Evolutionary conservation across 2,329 filamentous ascomycete genomes (phyloP).

Genomic region (Colletotrichum sp.): DNA sequence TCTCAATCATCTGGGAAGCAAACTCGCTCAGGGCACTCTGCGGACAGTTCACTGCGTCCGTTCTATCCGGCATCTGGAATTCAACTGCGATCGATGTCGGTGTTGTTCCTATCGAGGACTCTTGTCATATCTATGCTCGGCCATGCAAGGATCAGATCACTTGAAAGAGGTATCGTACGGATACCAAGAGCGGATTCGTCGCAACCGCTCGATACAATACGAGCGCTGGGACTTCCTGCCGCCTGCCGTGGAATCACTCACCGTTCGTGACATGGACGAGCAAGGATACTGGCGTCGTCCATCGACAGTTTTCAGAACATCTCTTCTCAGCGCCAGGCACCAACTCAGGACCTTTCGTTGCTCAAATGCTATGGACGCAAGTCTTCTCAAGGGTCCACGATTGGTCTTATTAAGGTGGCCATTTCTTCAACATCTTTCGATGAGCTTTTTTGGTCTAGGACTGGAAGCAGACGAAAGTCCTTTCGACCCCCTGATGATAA

Average conservation of each 20-base stretch:
- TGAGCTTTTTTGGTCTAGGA: background rate
- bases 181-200: background rate
- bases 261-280: background rate
- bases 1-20: background rate
- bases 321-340: background rate
- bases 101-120: background rate
- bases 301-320: background rate
- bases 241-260: background rate
- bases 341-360: background rate
- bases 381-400: background rate
- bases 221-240: background rate
- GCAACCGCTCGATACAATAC: background rate
- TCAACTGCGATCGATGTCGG: background rate
- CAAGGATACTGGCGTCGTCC: background rate
- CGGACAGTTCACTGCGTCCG: background rate
- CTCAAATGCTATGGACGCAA: background rate
- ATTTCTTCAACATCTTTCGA: background rate
- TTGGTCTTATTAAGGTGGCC: background rate
- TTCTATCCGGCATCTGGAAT: background rate
- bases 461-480: rapidly evolving
- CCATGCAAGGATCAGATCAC: background rate
- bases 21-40: background rate
- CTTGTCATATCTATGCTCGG: background rate
- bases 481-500: background rate
- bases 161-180: background rate